Conservation (phyloP, 169 alveolate genomes). For the Plasmodium relictum region DNA sequence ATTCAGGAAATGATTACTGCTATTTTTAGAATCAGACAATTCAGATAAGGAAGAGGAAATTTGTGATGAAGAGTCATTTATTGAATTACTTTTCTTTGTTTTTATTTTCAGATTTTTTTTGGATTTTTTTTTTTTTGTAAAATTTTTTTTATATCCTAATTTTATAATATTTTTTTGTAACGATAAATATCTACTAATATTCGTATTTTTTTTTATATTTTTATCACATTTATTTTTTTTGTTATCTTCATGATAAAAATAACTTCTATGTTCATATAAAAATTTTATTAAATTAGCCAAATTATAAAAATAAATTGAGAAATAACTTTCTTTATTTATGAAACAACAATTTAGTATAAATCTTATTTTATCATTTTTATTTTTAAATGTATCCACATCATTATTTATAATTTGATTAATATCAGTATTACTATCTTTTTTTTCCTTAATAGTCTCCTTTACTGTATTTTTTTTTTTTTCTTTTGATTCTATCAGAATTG, state of each 20-base stretch:
- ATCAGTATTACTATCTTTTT: neutral
- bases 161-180: slow-evolving; percentile 73
- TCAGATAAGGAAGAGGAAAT: slow-evolving; percentile 41
- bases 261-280: slow-evolving; percentile 49
- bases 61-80: slow-evolving; percentile 35
- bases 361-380: slow-evolving; percentile 1
- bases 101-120: slow-evolving; percentile 46
- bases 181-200: slow-evolving; percentile 64
- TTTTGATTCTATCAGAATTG: neutral
- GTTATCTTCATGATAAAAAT: slow-evolving; percentile 32
- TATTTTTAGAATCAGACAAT: slow-evolving; percentile 22
- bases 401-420: neutral
- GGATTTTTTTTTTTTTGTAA: slow-evolving; percentile 50
- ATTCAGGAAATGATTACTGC: neutral
- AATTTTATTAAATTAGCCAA: slow-evolving; percentile 57
- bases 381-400: slow-evolving; percentile 2
- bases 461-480: neutral
- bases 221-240: slow-evolving; percentile 21
- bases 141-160: slow-evolving; percentile 67
- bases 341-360: slow-evolving; percentile 59
- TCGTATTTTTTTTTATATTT: slow-evolving; percentile 29
- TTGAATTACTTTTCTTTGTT: slow-evolving; percentile 37
- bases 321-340: slow-evolving; percentile 60
- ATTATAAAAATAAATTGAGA: slow-evolving; percentile 61
- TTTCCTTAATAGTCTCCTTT: neutral